Evolutionary conservation across 139 green algal genomes (phyloP), one percentile per base, ranked within the genome.

Genomic region (Gonium pectorale): DNA sequence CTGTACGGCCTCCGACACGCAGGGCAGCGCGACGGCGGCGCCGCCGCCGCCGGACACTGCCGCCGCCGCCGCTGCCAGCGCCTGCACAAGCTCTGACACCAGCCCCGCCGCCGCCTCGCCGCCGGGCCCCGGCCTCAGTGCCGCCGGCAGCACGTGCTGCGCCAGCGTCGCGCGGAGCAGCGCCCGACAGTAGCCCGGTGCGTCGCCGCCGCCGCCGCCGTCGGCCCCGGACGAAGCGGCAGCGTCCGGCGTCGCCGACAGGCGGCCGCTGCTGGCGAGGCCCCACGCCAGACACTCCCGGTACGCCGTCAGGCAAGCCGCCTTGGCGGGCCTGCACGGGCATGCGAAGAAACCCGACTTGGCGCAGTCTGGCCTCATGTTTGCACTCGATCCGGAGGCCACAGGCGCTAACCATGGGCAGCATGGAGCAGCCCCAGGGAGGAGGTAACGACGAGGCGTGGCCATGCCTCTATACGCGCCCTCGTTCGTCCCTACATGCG

Each of bases 231-330:
- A 63, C 27, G 44, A 63, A 51, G 1, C 37, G 5, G 21, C 67
- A 21, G 70, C 22, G 41, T 43, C n/a, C 3, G 49, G 35, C 0
- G 68, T 29, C 5, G 64, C 70, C 0, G 9, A 49, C 46, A 89
- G 83, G 24, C 75, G 68, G 19, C n/a, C 51, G 38, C 67, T 72
- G 2, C 80, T 38, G 33, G 60, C 37, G 11, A 81, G 63, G 41
- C 40, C 86, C 90, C 74, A 94, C 0, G 66, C 64, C 21, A 94
- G 69, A 73, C 87, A 89, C 67, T 94, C 92, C 40, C 79, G 70
- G 46, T 92, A 93, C 2, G 85, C 87, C 4, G 69, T 79, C 17
- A 85, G 19, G 21, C 43, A 31, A 2, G 75, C 75, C 8, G 59
- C 26, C 31, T 43, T 51, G 43, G 69, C 44, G 17, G 75, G 29